These are phyloP conservation scores for Trifolium pratense DNA, from an alignment of 306 rosid genomes.

Conservation along the genomic window DNA sequence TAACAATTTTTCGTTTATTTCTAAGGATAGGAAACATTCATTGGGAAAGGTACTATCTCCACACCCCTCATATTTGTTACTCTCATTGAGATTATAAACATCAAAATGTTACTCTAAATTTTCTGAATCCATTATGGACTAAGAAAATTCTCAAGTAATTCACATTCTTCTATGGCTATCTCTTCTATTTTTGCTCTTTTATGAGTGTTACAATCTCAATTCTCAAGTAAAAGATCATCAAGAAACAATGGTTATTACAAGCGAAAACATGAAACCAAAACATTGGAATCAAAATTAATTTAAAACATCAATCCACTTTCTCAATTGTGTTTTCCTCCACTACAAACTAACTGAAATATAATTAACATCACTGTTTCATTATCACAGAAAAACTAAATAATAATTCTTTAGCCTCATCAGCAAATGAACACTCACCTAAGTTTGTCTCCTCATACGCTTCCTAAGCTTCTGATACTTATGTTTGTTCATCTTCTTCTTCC, in stretches of 20 bases:
- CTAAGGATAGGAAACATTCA: no score
- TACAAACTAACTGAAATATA: slow-evolving; percentile 4
- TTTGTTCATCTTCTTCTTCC: slow-evolving; percentile 84
- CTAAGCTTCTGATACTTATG: slow-evolving; percentile 78
- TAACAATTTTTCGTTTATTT: no score
- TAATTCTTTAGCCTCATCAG: neutral
- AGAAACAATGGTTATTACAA: neutral
- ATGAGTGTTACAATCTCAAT: neutral
- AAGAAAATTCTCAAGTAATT: no score
- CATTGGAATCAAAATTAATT: neutral
- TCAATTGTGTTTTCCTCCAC: neutral
- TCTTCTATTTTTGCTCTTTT: no score
- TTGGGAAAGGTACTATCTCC: no score
- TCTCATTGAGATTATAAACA: no score
- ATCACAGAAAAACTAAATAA: neutral
- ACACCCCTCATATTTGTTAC: no score
- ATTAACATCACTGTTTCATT: slow-evolving; percentile 9
- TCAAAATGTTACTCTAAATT: no score
- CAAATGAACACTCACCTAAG: slow-evolving; percentile 51
- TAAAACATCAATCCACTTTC: slow-evolving; percentile 8
- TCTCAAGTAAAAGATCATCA: neutral
- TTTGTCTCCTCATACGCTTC: slow-evolving; percentile 69
- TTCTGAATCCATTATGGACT: no score
- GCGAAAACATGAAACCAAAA: neutral
- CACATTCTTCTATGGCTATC: no score